phyloP scores from a whole-genome alignment of 306 rosid genomes.

The Begonia peltatifolia region DNA sequence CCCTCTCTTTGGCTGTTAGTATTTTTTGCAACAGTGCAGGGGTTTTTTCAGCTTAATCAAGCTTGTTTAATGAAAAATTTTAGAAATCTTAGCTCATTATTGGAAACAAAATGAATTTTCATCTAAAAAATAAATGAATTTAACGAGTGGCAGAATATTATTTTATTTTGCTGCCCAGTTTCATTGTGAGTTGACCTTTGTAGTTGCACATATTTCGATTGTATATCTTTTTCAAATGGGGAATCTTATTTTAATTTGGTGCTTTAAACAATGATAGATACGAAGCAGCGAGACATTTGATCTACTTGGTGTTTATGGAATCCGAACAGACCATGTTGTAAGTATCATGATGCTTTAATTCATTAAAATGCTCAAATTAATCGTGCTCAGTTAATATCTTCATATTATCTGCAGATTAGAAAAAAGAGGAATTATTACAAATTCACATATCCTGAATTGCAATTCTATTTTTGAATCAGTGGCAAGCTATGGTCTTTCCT shows the following conservation, averaged over 20 bases:
- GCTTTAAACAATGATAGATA: constrained; percentile 33
- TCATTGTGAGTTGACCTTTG: too few species aligned
- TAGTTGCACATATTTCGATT: too few species aligned
- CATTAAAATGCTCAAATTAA: not conserved
- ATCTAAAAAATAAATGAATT: too few species aligned
- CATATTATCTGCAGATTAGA: constrained; percentile 33
- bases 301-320: constrained; percentile 47
- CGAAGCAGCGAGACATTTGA: constrained; percentile 19
- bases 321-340: constrained; percentile 68
- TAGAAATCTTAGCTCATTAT: too few species aligned
- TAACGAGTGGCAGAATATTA: too few species aligned
- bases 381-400: constrained; percentile 4
- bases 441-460: constrained; percentile 37
- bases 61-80: too few species aligned
- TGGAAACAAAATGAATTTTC: too few species aligned
- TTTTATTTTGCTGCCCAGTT: too few species aligned
- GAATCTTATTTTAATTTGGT: constrained; percentile 3
- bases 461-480: constrained; percentile 78
- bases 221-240: too few species aligned
- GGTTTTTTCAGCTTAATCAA: too few species aligned
- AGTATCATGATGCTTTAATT: constrained; percentile 20
- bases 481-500: constrained; percentile 80
- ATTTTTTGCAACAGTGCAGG: too few species aligned
- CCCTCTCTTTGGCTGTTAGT: too few species aligned
- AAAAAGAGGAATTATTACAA: constrained; percentile 33